Conservation (phyloP, 2,329 filamentous ascomycete genomes). For the Cladosporium phlei region DNA sequence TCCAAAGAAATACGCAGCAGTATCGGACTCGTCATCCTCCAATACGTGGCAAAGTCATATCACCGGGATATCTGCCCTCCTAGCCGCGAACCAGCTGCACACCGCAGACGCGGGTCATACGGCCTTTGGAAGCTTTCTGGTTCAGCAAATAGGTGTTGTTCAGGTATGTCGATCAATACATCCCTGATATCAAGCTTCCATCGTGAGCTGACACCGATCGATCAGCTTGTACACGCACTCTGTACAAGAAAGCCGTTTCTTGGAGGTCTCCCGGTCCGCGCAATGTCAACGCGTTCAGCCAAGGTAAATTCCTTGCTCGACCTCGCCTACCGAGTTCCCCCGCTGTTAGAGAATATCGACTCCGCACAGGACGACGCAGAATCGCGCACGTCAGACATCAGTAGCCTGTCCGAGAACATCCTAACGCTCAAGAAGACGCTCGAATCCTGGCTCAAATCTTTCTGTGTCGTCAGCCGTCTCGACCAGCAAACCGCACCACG, state of each 20-base stretch:
- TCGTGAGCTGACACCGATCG: background rate
- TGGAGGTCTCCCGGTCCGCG: background rate
- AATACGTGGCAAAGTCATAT: too few relatives aligned
- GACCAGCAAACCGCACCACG: background rate
- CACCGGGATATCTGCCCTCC: too few relatives aligned
- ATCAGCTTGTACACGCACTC: conserved; percentile 3
- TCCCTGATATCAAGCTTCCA: background rate
- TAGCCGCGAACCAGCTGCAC: too few relatives aligned
- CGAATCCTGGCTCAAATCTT: background rate
- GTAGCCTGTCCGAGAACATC: background rate
- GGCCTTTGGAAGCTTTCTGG: background rate
- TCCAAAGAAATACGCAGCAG: too few relatives aligned
- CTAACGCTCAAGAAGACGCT: background rate
- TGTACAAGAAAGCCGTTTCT: background rate
- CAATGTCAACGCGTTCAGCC: background rate
- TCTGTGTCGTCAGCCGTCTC: background rate
- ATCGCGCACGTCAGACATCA: too few relatives aligned
- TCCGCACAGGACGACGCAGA: too few relatives aligned
- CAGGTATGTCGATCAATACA: background rate
- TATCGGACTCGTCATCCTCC: too few relatives aligned
- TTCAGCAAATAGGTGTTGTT: background rate
- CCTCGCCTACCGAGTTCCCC: background rate
- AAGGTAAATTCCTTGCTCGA: background rate
- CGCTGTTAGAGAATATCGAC: background rate
- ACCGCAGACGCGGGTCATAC: too few relatives aligned